Base-by-base conservation (phyloP, 495 filamentous ascomycete species). In the Talaromyces wortmannii region DNA sequence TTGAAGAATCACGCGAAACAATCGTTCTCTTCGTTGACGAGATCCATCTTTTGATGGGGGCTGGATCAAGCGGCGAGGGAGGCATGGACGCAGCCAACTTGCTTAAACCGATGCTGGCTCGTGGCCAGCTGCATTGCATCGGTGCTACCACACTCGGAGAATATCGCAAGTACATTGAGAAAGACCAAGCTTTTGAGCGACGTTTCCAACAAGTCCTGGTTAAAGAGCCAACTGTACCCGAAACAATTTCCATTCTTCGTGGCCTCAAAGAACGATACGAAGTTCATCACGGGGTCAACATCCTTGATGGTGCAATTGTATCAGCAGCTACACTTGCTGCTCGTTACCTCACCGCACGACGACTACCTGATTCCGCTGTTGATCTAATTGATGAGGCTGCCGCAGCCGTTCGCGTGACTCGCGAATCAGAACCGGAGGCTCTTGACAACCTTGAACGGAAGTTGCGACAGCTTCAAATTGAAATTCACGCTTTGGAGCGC, bases 1-100 rank as follows among this genome's bases (percentile, higher is more conserved):
- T 98, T 50, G 82, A 91, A 53, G 89, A 97, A 52, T 91, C 91
- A n/a, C 91, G 92, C 66, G 91, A 98, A 30, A 96, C 90, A 76
- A 96, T 98, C 55, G 85, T 98, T 48, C 83, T 98, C 31, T 98
- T 98, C 60, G 92, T 98, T 58, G 94, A 98, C 65, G 94, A 98
- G 64, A 98, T 98, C 49, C 94, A 98, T 75, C 82, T 98, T 15
- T 83, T 98, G 52, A 98, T 98, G 94, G 94, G 94, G 36, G 94
- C 94, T 56, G 94, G 94, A 42, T 81, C 89, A 31, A 88, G 84
- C 55, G 94, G 94, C 46, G 94, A 98, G 66, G 94, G 94, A 49
- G 94, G 94, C 54, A 98, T 98, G 94, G 94, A 98, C 63, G 95
- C 94, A 29, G 94, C 94, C 61, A 98, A 98, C 67, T 72, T 98